Conservation (phyloP, 2,329 filamentous ascomycete species). For the Nemania abortiva region DNA sequence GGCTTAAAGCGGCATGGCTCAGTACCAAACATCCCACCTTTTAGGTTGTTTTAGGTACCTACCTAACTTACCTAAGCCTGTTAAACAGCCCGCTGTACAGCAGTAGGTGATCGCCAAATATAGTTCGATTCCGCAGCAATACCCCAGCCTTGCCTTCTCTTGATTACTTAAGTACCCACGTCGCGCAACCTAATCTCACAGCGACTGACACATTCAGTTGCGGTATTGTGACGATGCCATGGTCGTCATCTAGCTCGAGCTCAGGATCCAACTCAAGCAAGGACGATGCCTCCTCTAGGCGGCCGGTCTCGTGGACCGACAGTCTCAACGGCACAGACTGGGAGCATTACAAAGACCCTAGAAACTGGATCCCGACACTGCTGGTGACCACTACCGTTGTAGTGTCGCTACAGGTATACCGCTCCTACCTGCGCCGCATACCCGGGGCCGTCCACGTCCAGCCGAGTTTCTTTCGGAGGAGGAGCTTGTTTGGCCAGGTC, state of each 20-base stretch:
- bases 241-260: conserved; percentile 32
- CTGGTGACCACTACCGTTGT: conserved; percentile 68
- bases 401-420: conserved; percentile 71
- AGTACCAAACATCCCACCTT: not conserved
- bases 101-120: not conserved
- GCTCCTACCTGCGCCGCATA: conserved; percentile 84
- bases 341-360: conserved; percentile 66
- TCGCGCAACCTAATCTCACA: conserved; percentile 17
- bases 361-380: conserved; percentile 65
- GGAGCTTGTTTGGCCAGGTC: conserved; percentile 85
- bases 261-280: conserved; percentile 33
- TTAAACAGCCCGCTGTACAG: not conserved
- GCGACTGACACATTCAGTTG: conserved; percentile 13
- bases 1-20: not conserved
- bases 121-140: conserved; percentile 14
- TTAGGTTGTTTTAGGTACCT: not conserved
- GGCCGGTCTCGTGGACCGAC: conserved; percentile 55
- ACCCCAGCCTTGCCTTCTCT: conserved; percentile 1
- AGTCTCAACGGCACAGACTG: conserved; percentile 63
- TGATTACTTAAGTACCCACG: conserved; percentile 10
- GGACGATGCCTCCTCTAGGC: conserved; percentile 52
- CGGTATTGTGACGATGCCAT: conserved; percentile 39
- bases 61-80: conserved; percentile 6
- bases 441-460: conserved; percentile 81
- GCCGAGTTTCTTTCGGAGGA: conserved; percentile 77